A percentile compares a stretch with the other conserved stretches of the same genome.
Conservation (phyloP, 257 asterid genomes). For the Ligustrum vulgare region DNA sequence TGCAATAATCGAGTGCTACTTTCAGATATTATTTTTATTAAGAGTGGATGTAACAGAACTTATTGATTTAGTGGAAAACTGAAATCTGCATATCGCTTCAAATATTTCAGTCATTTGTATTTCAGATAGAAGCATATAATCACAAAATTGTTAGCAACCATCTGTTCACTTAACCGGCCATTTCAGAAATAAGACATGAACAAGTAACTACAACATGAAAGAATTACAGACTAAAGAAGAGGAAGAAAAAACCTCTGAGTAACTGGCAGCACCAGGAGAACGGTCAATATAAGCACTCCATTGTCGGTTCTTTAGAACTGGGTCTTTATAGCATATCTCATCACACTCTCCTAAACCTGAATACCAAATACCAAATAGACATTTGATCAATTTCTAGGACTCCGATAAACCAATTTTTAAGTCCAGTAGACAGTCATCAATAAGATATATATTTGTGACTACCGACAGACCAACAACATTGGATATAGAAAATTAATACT, state of each 20-base stretch:
- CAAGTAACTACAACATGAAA: neutral
- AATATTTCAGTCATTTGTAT: neutral
- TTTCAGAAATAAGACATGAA: neutral
- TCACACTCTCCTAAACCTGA: slow-evolving; percentile 82
- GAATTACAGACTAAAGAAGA: neutral
- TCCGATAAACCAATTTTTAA: neutral
- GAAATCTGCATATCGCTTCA: neutral
- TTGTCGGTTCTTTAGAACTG: slow-evolving; percentile 79
- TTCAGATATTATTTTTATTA: too few species aligned
- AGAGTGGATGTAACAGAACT: neutral
- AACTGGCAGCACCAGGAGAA: slow-evolving; percentile 87
- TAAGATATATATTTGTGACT: neutral
- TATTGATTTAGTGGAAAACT: neutral
- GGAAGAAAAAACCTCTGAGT: slow-evolving; percentile 53
- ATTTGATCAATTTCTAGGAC: neutral
- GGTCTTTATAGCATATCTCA: slow-evolving; percentile 89
- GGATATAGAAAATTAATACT: slow-evolving; percentile 20
- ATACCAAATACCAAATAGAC: slow-evolving; percentile 16
- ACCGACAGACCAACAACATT: neutral
- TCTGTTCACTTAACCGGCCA: neutral
- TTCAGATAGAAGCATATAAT: neutral
- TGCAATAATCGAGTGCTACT: neutral
- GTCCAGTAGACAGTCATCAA: neutral
- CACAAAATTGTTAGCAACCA: neutral
- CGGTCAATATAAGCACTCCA: slow-evolving; percentile 98